Evolutionary conservation across 2,329 filamentous ascomycete genomes (phyloP).

Genomic region (Neopestalotiopsis clavispora): DNA sequence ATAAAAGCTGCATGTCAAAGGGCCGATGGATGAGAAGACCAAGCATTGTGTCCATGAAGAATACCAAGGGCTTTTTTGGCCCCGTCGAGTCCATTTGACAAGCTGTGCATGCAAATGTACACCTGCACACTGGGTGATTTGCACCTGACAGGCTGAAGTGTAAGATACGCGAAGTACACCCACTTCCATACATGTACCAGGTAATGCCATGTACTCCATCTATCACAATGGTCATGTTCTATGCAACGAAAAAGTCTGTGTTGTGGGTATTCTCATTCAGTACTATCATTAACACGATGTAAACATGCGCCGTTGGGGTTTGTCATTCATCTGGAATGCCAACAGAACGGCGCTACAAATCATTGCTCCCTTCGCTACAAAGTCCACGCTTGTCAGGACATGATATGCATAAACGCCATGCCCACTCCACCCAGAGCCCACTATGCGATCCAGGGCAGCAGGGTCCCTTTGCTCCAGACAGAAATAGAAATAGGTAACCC

Average conservation of each 20-base stretch:
- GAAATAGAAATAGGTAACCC: not conserved
- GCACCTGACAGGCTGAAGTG: too few relatives aligned
- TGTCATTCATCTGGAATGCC: not conserved
- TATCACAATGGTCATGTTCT: not conserved
- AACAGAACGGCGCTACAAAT: not conserved
- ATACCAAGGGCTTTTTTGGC: too few relatives aligned
- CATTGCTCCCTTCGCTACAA: not conserved
- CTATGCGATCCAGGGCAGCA: not conserved
- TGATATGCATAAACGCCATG: not conserved
- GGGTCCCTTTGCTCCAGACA: not conserved
- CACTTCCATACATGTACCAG: too few relatives aligned
- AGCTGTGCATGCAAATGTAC: too few relatives aligned
- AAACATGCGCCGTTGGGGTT: not conserved
- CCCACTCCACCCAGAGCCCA: not conserved
- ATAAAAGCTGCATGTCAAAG: too few relatives aligned
- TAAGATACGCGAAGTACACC: too few relatives aligned
- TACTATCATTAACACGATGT: not conserved
- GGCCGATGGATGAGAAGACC: too few relatives aligned
- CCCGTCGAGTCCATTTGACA: too few relatives aligned
- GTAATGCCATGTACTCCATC: too few relatives aligned
- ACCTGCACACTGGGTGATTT: too few relatives aligned
- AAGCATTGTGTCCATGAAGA: too few relatives aligned
- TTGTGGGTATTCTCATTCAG: slow-evolving; percentile 4
- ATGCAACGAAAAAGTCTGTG: not conserved
- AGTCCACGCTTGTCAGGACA: not conserved